Base-by-base conservation (phyloP, 1,284 basidiomycete species). In the Boletus semigastroideus region DNA sequence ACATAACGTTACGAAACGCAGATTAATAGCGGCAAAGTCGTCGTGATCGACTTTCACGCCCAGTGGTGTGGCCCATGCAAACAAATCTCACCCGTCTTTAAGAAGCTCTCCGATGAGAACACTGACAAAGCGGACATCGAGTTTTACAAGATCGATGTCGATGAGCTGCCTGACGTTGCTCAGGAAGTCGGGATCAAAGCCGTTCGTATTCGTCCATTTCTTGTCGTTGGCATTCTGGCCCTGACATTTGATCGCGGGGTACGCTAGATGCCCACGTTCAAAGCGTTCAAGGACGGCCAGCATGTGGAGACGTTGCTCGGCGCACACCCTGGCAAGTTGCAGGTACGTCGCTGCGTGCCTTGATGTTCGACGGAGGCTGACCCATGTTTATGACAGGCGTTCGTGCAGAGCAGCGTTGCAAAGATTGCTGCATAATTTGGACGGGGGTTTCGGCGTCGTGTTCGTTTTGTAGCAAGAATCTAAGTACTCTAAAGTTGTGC, bases 201-300 rank as follows among this genome's bases (percentile, higher is more conserved):
- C 27, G 78, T 79, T 27, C 28, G 76, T 54, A 0, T 16, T 25
- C 25, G 25, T 6, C 13, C 1, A 16, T n/a, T 5, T 34, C 3
- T 4, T 1, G 2, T 20, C 2, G 0, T 6, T 25, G 25, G 25
- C 25, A 8, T n/a, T 5, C 0, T n/a, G 34, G 10, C 10, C 10
- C 27, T 45, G 5, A 46, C 4, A 19, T 12, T 25, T 17, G 46
- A 39, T 37, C 20, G 4, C 41, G 4, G 39, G 3, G 27, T n/a
- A n/a, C n/a, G 16, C 4, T 27, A 80, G 71, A 90, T 92, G 81
- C 90, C 91, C 2, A 88, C 87, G 3, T 92, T 94, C 73, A 68
- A 81, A 40, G 74, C 77, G 37, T 90, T 83, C 79, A 80, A 84
- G 72, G 70, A 78, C 43, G 82, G 82, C 28, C 42, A 77, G 56